phyloP scores from a whole-genome alignment of 2,329 filamentous ascomycete genomes.

The Leptographium lundbergii region DNA sequence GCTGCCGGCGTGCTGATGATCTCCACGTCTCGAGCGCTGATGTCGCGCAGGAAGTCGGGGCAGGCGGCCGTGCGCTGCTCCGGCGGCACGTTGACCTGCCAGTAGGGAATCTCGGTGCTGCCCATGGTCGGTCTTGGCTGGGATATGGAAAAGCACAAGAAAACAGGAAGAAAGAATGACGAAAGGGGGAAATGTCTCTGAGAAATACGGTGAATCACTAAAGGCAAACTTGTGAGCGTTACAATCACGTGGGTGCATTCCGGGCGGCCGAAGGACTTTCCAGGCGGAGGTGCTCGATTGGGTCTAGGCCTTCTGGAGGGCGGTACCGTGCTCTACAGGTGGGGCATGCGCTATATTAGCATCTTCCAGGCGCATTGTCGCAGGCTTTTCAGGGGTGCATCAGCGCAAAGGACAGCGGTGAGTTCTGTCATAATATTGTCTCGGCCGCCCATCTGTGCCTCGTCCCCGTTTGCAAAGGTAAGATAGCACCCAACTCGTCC shows the following conservation, averaged over 20 bases:
- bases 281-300: background rate
- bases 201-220: background rate
- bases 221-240: background rate
- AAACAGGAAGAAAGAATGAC: background rate
- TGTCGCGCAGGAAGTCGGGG: conserved; percentile 54
- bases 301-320: no score
- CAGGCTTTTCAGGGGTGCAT: no score
- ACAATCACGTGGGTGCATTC: background rate
- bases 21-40: conserved; percentile 52
- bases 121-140: background rate
- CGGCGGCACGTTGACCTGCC: conserved; percentile 67
- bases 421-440: no score
- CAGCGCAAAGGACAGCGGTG: no score
- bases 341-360: no score
- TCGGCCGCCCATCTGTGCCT: no score
- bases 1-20: conserved; percentile 62
- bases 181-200: background rate
- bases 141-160: background rate
- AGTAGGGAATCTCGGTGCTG: conserved; percentile 45
- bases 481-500: no score
- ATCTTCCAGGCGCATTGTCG: no score
- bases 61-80: conserved; percentile 51
- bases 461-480: no score
- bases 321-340: no score
- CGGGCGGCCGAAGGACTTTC: background rate